phyloP scores from a whole-genome alignment of 305 asterid species.

The Solanum aculeatissimum region DNA sequence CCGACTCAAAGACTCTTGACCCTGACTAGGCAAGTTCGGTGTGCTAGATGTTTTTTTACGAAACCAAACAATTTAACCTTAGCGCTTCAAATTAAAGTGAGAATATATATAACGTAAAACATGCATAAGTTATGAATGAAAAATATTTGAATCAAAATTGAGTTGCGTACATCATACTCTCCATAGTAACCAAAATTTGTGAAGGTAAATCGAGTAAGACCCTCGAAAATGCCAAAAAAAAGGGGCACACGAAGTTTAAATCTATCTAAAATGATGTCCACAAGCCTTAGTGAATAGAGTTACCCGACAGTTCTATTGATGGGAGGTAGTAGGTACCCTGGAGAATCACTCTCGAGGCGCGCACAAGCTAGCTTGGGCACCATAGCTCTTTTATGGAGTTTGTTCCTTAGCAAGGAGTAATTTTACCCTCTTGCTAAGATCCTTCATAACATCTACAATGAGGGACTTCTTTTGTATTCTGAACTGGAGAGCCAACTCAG shows the following conservation, averaged over 20 bases:
- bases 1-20: not conserved
- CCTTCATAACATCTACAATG: slow-evolving; percentile 58
- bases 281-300: not conserved
- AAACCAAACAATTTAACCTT: not conserved
- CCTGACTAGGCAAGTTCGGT: no score
- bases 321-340: not conserved
- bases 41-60: not conserved
- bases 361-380: not conserved
- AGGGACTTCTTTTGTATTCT: slow-evolving; percentile 68
- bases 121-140: not conserved
- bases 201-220: not conserved
- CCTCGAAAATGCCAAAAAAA: not conserved
- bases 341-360: not conserved
- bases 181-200: not conserved
- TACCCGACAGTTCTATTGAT: not conserved
- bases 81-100: not conserved
- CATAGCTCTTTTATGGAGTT: not conserved
- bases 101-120: not conserved
- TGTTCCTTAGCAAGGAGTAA: slow-evolving; percentile 29
- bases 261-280: not conserved
- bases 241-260: not conserved
- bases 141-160: not conserved
- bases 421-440: slow-evolving; percentile 44
- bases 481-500: slow-evolving; percentile 52
- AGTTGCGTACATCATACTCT: not conserved